A percentile compares a stretch with the other conserved stretches of the same genome.
Conservation (phyloP, 2,329 filamentous ascomycete genomes). For the Pseudopyricularia javanii region DNA sequence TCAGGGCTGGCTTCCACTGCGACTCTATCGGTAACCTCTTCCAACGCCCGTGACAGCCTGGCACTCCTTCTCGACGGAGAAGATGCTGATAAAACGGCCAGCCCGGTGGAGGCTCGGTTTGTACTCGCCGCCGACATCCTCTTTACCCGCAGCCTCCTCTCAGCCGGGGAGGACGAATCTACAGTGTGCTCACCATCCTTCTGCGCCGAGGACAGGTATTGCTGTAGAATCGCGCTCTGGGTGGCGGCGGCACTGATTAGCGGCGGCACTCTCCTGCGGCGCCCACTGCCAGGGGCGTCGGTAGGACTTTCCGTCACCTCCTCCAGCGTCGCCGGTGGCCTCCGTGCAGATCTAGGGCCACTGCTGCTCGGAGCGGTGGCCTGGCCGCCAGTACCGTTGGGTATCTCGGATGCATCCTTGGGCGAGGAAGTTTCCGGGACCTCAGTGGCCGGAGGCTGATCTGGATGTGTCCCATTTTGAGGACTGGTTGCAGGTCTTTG, state of each 20-base stretch:
- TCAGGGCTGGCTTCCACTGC: constrained; percentile 6
- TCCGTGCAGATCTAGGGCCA: neutral
- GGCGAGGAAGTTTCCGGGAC: constrained; percentile 3
- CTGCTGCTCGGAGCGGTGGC: neutral
- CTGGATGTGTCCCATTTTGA: neutral
- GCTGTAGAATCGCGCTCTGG: constrained; percentile 24
- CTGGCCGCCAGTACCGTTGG: constrained; percentile 8
- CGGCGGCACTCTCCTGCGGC: constrained; percentile 23
- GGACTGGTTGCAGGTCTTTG: neutral
- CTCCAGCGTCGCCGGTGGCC: constrained; percentile 13
- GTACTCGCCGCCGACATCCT: neutral
- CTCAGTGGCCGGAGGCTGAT: neutral
- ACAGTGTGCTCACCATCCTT: constrained; percentile 14
- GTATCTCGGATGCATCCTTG: neutral
- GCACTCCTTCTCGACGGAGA: neutral
- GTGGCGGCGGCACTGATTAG: constrained; percentile 20
- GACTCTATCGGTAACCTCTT: constrained; percentile 14
- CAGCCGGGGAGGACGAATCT: constrained; percentile 29
- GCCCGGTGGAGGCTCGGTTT: neutral
- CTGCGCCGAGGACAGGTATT: constrained; percentile 19
- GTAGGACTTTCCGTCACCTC: constrained; percentile 41
- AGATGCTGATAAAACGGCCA: neutral
- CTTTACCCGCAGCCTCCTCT: constrained; percentile 17
- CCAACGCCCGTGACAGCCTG: neutral
- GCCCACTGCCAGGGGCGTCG: constrained; percentile 43